phyloP scores from a whole-genome alignment of 2,329 filamentous ascomycete genomes.

The Penicillium glabrum region DNA sequence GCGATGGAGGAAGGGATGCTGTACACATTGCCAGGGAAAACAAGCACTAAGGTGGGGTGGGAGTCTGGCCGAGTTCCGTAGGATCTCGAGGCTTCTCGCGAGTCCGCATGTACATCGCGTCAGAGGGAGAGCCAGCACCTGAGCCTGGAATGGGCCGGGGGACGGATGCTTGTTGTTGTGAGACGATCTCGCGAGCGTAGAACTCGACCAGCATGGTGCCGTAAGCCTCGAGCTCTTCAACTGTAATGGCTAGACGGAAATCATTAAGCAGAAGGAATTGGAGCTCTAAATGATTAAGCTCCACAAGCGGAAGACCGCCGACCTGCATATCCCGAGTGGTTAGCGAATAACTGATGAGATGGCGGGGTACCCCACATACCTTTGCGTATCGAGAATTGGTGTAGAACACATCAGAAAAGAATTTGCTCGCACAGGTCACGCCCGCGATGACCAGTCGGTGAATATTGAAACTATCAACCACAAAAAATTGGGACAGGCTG shows the following conservation, averaged over 20 bases:
- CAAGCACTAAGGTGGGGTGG: slow-evolving; percentile 32
- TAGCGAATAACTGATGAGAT: background rate
- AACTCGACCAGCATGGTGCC: slow-evolving; percentile 99
- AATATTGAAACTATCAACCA: slow-evolving; percentile 99
- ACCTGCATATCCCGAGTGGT: slow-evolving; percentile 60
- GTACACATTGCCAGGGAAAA: background rate
- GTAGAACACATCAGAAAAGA: slow-evolving; percentile 98
- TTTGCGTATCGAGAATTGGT: slow-evolving; percentile 99
- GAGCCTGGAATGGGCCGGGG: slow-evolving; percentile 20
- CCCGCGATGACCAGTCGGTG: slow-evolving; percentile 94
- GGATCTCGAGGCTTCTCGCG: slow-evolving; percentile 26
- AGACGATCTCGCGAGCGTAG: slow-evolving; percentile 85
- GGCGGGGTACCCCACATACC: slow-evolving; percentile 55
- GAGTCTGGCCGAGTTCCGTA: slow-evolving; percentile 31
- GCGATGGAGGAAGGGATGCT: background rate
- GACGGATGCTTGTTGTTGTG: slow-evolving; percentile 51
- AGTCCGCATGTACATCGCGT: slow-evolving; percentile 36
- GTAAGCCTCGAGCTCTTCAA: slow-evolving; percentile 95
- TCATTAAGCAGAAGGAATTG: slow-evolving; percentile 96
- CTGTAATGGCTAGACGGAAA: slow-evolving; percentile 86
- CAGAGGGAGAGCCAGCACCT: slow-evolving; percentile 20
- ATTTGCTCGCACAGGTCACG: slow-evolving; percentile 98
- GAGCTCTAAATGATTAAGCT: slow-evolving; percentile 93
- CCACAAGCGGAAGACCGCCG: slow-evolving; percentile 83
- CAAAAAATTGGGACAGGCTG: slow-evolving; percentile 72